Conservation (phyloP, 257 asterid genomes). For the Haberlea rhodopensis region DNA sequence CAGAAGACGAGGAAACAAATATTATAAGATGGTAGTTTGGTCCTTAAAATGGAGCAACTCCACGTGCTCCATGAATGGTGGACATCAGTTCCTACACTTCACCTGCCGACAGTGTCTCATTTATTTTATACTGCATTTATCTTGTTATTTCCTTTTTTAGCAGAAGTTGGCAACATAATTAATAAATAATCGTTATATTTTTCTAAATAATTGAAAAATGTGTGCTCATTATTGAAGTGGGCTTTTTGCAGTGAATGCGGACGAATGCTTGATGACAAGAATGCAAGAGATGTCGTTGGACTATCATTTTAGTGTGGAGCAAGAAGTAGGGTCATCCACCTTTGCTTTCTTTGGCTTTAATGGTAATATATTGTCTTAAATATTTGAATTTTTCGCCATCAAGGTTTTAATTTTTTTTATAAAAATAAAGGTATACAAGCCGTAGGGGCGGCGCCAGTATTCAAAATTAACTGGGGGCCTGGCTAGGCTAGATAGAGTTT, state of each 20-base stretch:
- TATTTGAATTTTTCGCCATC: too few relatives aligned
- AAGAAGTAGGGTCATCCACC: constrained; percentile 96
- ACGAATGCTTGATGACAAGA: constrained; percentile 97
- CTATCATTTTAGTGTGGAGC: constrained; percentile 92
- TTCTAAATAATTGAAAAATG: too few relatives aligned
- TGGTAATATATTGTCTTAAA: constrained; percentile 63
- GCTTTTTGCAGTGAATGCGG: constrained; percentile 64
- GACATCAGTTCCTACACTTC: constrained; percentile 30
- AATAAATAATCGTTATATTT: background rate
- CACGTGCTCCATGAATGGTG: constrained; percentile 48
- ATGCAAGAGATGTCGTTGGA: constrained; percentile 98
- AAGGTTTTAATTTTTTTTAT: too few relatives aligned
- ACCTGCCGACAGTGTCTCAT: constrained; percentile 39
- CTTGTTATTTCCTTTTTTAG: constrained; percentile 9
- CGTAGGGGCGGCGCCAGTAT: too few relatives aligned
- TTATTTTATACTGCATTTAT: constrained; percentile 21
- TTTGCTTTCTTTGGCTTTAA: constrained; percentile 93
- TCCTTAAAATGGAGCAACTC: constrained; percentile 35
- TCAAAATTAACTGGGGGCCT: too few relatives aligned
- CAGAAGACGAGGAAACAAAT: constrained; percentile 31
- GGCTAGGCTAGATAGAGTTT: too few relatives aligned
- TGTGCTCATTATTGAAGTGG: background rate
- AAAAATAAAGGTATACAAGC: too few relatives aligned
- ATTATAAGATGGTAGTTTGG: constrained; percentile 43
- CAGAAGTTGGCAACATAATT: constrained; percentile 4